These are phyloP conservation scores for Colletotrichum eremochloae DNA, from an alignment of 2,329 filamentous ascomycete species.

Conservation along the genomic window DNA sequence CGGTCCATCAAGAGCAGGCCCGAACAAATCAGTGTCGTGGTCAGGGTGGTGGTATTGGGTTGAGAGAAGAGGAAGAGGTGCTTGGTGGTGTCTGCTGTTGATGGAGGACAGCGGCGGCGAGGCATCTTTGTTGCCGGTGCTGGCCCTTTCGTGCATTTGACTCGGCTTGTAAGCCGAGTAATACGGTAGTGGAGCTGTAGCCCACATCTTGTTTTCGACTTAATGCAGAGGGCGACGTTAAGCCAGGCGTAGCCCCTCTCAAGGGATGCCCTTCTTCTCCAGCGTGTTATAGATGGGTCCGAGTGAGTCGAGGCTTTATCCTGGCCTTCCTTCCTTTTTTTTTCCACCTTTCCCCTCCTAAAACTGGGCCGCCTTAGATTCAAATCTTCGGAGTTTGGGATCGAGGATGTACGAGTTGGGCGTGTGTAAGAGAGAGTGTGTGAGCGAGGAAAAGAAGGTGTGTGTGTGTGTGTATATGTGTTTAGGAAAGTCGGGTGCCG, in stretches of 20 bases:
- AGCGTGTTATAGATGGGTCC: slow-evolving; percentile 22
- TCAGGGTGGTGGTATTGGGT: slow-evolving; percentile 32
- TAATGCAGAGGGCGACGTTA: slow-evolving; percentile 43
- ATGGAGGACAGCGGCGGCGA: slow-evolving; percentile 30
- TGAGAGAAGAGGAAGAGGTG: slow-evolving; percentile 29
- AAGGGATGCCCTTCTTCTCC: slow-evolving; percentile 40
- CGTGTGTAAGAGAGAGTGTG: not conserved
- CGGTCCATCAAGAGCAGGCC: slow-evolving; percentile 71
- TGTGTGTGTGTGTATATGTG: not conserved
- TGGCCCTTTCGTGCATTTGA: slow-evolving; percentile 24
- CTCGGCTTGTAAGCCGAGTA: slow-evolving; percentile 44
- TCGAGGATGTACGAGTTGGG: slow-evolving; percentile 20
- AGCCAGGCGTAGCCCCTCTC: slow-evolving; percentile 41
- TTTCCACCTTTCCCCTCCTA: slow-evolving; percentile 25
- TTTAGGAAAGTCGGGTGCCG: slow-evolving; percentile 11
- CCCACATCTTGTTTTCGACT: slow-evolving; percentile 42
- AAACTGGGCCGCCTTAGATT: slow-evolving; percentile 36
- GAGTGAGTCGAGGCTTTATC: slow-evolving; percentile 28
- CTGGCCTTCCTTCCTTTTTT: slow-evolving; percentile 3
- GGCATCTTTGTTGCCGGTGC: slow-evolving; percentile 40
- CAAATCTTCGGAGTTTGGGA: slow-evolving; percentile 28
- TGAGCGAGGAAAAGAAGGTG: not conserved
- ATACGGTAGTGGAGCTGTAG: slow-evolving; percentile 44
- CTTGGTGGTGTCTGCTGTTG: not conserved
- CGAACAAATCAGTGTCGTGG: slow-evolving; percentile 61